Conservation (phyloP, 306 rosid genomes). For the Luffa acutangula region DNA sequence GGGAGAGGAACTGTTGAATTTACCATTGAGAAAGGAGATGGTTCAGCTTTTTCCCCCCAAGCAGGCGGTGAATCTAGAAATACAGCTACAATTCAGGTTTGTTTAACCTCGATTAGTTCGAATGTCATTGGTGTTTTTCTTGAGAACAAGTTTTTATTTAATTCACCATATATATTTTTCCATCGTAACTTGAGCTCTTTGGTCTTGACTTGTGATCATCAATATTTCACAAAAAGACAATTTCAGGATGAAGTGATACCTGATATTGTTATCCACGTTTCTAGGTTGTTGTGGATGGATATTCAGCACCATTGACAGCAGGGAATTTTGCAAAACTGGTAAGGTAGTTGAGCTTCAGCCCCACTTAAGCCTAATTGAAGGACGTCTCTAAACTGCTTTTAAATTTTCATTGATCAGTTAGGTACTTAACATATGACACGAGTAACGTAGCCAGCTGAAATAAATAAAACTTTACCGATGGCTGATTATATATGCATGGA, state of each 20-base stretch:
- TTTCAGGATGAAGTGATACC: not conserved
- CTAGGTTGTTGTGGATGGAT: constrained; percentile 84
- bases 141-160: not conserved
- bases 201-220: not conserved
- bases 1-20: constrained; percentile 91
- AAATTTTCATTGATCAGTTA: not conserved
- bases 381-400: not conserved
- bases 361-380: constrained; percentile 24
- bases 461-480: not conserved
- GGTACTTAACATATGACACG: not conserved
- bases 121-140: not conserved
- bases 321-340: constrained; percentile 96
- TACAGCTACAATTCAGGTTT: constrained; percentile 68
- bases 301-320: constrained; percentile 82
- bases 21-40: constrained; percentile 68
- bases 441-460: not conserved
- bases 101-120: not conserved
- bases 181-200: not conserved
- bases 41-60: constrained; percentile 73
- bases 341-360: constrained; percentile 76
- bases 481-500: not conserved
- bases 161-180: not conserved
- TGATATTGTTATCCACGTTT: constrained; percentile 8
- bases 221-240: not conserved
- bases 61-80: constrained; percentile 65